These are phyloP conservation scores for Pichia occidentalis DNA, from an alignment of 805 yeast species.

Conservation along the genomic window DNA sequence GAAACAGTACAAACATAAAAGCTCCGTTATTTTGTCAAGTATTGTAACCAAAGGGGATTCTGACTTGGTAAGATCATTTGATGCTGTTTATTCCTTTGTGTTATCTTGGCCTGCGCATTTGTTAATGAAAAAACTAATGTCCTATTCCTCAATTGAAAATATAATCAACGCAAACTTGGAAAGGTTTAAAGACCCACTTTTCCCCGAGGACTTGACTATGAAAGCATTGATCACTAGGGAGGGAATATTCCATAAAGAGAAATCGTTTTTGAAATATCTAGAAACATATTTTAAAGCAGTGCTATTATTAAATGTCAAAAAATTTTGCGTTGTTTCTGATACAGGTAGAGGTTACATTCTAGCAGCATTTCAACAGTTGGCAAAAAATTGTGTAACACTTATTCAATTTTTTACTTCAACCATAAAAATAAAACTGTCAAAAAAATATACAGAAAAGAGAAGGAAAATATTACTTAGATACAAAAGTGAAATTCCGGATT, in stretches of 20 bases:
- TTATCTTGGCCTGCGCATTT: not conserved
- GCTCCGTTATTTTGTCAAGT: not conserved
- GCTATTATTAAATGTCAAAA: conserved; percentile 1
- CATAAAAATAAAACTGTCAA: no score
- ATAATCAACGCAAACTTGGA: conserved; percentile 2
- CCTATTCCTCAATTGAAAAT: not conserved
- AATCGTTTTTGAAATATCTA: conserved; percentile 2
- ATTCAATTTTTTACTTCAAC: conserved; percentile 1
- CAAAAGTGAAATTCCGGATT: not conserved
- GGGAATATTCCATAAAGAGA: conserved; percentile 1
- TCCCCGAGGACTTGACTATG: not conserved
- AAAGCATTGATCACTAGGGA: not conserved
- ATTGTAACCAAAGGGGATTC: conserved; percentile 2
- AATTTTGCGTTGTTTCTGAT: not conserved
- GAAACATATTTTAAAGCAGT: not conserved
- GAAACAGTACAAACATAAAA: not conserved
- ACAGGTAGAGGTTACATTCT: no score
- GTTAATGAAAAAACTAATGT: not conserved
- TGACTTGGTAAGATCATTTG: conserved; percentile 3
- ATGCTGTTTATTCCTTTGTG: conserved; percentile 3
- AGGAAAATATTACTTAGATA: not conserved
- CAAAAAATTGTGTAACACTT: no score
- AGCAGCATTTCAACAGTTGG: no score
- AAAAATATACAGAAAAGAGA: conserved; percentile 3
- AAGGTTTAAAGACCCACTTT: not conserved